A percentile compares a stretch with the other conserved stretches of the same genome.
Evolutionary conservation across 1,284 basidiomycete genomes (phyloP).

Genomic region (Pseudozyma thailandica): DNA sequence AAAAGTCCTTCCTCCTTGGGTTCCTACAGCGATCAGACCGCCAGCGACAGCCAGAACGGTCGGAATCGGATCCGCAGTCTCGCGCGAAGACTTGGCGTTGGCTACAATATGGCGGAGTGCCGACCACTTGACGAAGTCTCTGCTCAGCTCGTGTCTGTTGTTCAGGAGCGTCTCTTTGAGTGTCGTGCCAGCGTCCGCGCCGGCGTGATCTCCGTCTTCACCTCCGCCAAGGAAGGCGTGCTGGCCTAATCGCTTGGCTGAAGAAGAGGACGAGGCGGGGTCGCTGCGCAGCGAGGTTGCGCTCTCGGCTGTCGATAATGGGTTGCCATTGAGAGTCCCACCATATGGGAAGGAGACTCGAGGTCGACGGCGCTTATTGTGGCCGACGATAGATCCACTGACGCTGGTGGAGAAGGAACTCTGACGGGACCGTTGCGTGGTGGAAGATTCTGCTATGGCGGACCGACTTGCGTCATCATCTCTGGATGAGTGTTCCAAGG

Average conservation of each 20-base stretch:
- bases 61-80: constrained; percentile 74
- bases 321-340: constrained; percentile 12
- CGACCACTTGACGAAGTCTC: constrained; percentile 82
- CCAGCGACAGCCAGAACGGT: constrained; percentile 82
- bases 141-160: constrained; percentile 67
- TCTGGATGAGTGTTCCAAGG: constrained; percentile 37
- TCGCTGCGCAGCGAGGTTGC: constrained; percentile 31
- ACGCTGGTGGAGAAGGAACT: constrained; percentile 53
- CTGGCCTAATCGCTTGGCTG: constrained; percentile 5
- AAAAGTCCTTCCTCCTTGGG: constrained; percentile 78
- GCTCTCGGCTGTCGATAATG: constrained; percentile 23
- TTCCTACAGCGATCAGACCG: constrained; percentile 90
- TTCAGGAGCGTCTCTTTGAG: constrained; percentile 39
- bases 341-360: constrained; percentile 38
- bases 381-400: constrained; percentile 19
- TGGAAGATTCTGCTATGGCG: constrained; percentile 23
- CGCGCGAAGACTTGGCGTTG: constrained; percentile 73
- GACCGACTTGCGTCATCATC: constrained; percentile 27
- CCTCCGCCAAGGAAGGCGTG: constrained; percentile 13
- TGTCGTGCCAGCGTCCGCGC: not conserved
- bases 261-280: constrained; percentile 19
- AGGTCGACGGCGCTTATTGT: constrained; percentile 23
- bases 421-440: constrained; percentile 41
- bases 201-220: not conserved
- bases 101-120: constrained; percentile 76